A percentile compares a stretch with the other conserved stretches of the same genome.
These are phyloP conservation scores for Suhomyces xylopsoci DNA, from an alignment of 805 yeast genomes.

Conservation along the genomic window DNA sequence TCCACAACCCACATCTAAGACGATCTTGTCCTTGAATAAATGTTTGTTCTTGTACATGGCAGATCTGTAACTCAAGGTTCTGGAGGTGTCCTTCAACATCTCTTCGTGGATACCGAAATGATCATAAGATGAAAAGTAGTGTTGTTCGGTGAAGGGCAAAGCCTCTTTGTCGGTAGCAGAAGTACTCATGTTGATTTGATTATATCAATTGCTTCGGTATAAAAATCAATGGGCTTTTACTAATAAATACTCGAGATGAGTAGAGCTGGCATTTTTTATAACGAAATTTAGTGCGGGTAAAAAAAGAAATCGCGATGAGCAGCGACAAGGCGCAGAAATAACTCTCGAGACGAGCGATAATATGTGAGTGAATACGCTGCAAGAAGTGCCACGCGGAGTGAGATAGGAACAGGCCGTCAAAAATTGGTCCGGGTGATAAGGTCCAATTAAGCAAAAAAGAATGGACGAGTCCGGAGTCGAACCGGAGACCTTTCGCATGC, in stretches of 20 bases:
- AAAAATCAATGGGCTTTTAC: neutral
- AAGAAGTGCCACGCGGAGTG: neutral
- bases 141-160: slow-evolving; percentile 80
- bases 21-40: slow-evolving; percentile 88
- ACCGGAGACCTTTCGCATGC: slow-evolving; percentile 80
- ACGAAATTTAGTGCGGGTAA: neutral
- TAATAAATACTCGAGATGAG: neutral
- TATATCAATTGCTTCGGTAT: neutral
- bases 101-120: slow-evolving; percentile 98
- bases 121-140: slow-evolving; percentile 92
- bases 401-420: neutral
- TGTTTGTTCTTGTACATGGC: slow-evolving; percentile 89
- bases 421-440: neutral
- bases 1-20: slow-evolving; percentile 98
- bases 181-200: slow-evolving; percentile 4
- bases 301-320: slow-evolving; percentile 2
- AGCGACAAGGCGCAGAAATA: neutral
- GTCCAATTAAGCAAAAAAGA: slow-evolving; percentile 17
- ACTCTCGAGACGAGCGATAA: neutral
- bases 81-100: slow-evolving; percentile 92
- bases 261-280: neutral
- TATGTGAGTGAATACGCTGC: neutral
- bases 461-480: slow-evolving; percentile 76
- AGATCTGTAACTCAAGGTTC: slow-evolving; percentile 87
- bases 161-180: slow-evolving; percentile 61